phyloP scores from a whole-genome alignment of 2,329 filamentous ascomycete species.

The Bimuria novae-zelandiae region DNA sequence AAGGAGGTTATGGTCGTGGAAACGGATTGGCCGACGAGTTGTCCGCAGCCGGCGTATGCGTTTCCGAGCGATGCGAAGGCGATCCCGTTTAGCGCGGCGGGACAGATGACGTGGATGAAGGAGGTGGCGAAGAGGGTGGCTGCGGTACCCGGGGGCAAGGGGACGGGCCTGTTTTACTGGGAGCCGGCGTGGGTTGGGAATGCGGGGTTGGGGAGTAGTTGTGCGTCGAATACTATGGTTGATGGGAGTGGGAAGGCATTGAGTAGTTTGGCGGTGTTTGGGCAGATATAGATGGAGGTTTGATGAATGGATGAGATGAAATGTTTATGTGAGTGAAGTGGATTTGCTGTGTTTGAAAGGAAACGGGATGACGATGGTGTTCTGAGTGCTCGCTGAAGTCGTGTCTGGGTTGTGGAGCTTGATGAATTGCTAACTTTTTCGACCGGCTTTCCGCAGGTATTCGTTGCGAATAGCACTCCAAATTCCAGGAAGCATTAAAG shows the following conservation, averaged over 20 bases:
- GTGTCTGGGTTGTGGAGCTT: no score
- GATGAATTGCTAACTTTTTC: no score
- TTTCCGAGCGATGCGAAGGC: slow-evolving; percentile 65
- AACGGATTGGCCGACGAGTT: slow-evolving; percentile 70
- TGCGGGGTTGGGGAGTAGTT: slow-evolving; percentile 66
- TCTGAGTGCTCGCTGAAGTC: no score
- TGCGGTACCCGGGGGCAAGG: slow-evolving; percentile 56
- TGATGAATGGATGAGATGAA: no score
- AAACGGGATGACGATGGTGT: no score
- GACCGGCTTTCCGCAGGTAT: no score
- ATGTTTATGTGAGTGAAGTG: no score
- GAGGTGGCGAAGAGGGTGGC: slow-evolving; percentile 62
- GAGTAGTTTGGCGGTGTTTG: slow-evolving; percentile 62
- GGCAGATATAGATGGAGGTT: no score
- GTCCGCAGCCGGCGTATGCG: slow-evolving; percentile 60
- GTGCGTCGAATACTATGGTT: slow-evolving; percentile 67
- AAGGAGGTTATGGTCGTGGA: slow-evolving; percentile 73
- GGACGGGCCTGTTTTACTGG: slow-evolving; percentile 70
- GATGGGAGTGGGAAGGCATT: slow-evolving; percentile 59
- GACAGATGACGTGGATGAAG: slow-evolving; percentile 66
- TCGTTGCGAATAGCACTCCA: no score
- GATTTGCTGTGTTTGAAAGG: no score
- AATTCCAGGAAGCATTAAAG: no score
- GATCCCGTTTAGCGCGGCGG: slow-evolving; percentile 66
- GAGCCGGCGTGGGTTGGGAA: slow-evolving; percentile 74